Conservation (phyloP, 129 eudicot genomes). For the Chrysanthemum seticuspe region DNA sequence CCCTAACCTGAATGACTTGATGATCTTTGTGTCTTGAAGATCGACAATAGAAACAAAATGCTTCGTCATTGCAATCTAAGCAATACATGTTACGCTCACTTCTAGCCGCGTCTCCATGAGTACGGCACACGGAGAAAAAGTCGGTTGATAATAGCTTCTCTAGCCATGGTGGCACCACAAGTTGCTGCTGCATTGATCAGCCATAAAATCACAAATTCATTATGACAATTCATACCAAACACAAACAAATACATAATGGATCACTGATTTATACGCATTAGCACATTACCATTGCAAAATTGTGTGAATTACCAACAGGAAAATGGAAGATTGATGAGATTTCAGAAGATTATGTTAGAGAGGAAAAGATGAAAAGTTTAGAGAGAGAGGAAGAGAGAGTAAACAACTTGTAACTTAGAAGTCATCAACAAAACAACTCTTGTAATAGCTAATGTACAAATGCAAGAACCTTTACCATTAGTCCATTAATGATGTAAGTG, state of each 20-base stretch:
- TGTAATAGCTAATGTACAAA: conserved; percentile 26
- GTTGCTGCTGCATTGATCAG: conserved; percentile 29
- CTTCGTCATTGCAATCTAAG: conserved; percentile 60
- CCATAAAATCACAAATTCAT: conserved; percentile 21
- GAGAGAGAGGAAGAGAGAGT: conserved; percentile 31
- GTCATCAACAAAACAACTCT: conserved; percentile 58
- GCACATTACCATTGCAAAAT: conserved; percentile 26
- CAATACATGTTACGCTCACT: conserved; percentile 90
- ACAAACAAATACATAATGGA: not conserved
- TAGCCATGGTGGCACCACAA: conserved; percentile 87
- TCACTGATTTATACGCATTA: conserved; percentile 19
- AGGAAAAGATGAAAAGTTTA: conserved; percentile 35
- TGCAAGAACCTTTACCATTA: not conserved
- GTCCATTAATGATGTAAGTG: not conserved
- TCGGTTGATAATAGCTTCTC: conserved; percentile 57
- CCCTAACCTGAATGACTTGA: conserved; percentile 74
- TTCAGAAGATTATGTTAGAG: conserved; percentile 27
- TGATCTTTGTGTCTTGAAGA: conserved; percentile 84
- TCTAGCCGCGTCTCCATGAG: conserved; percentile 72
- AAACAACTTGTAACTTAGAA: conserved; percentile 83
- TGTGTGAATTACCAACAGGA: conserved; percentile 17
- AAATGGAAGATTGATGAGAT: conserved; percentile 19
- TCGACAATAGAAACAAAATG: conserved; percentile 89
- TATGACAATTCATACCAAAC: conserved; percentile 11
- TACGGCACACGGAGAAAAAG: conserved; percentile 65